These are phyloP conservation scores for Solanum clarkiae DNA, from an alignment of 257 asterid genomes.

Conservation along the genomic window DNA sequence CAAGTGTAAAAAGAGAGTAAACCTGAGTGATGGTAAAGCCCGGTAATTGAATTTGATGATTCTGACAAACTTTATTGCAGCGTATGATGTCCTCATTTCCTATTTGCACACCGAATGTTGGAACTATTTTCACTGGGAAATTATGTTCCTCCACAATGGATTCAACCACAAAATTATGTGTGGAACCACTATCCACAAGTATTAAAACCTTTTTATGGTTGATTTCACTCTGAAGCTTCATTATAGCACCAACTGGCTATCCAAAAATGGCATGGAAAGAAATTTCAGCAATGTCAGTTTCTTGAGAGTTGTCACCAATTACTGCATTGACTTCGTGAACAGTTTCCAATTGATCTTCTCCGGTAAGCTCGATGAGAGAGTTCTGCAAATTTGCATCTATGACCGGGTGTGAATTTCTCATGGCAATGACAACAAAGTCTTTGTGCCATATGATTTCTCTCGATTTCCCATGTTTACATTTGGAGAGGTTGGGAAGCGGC, in stretches of 20 bases:
- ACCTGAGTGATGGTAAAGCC: no score
- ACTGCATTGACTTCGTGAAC: neutral
- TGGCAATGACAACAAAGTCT: neutral
- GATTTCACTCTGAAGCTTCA: neutral
- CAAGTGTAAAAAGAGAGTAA: neutral
- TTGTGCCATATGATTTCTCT: neutral
- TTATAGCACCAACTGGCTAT: neutral
- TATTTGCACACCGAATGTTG: neutral
- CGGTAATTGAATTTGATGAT: no score
- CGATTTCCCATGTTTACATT: neutral
- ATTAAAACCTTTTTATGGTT: neutral
- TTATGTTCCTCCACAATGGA: neutral
- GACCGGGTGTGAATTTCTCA: neutral
- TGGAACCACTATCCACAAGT: neutral
- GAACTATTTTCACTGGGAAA: no score
- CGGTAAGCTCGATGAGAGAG: neutral
- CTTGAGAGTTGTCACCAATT: neutral
- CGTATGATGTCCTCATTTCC: no score
- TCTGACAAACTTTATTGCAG: no score
- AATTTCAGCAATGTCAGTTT: neutral
- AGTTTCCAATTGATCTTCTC: neutral
- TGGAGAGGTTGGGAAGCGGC: neutral
- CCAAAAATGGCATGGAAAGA: neutral
- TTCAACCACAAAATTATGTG: neutral
- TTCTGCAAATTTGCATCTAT: neutral